These are phyloP conservation scores for Ceratobasidium sp. DNA, from an alignment of 1,284 basidiomycete species.

Conservation along the genomic window DNA sequence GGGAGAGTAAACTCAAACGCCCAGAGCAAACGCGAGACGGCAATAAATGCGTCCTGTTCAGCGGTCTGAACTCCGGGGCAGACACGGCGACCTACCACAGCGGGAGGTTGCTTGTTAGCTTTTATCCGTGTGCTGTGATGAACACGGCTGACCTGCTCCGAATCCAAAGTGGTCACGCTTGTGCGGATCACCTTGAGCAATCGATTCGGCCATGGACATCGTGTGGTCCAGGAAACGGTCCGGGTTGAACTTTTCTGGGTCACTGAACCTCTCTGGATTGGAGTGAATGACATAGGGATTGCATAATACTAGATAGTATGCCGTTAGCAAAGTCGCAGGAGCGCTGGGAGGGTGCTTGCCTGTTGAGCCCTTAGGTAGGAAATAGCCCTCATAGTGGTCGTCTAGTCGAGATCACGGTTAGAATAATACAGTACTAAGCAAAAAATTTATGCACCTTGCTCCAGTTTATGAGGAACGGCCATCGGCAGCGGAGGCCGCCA, in stretches of 20 bases:
- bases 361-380: conserved; percentile 30
- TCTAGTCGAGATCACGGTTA: neutral
- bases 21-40: conserved; percentile 36
- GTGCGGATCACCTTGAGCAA: conserved; percentile 22
- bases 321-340: neutral
- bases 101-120: neutral
- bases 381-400: conserved; percentile 34
- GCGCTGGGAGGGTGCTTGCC: neutral
- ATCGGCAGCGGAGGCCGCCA: conserved; percentile 34
- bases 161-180: conserved; percentile 41
- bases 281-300: conserved; percentile 7
- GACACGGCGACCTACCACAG: conserved; percentile 29
- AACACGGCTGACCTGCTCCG: conserved; percentile 28
- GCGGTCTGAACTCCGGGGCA: conserved; percentile 35
- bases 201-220: conserved; percentile 20
- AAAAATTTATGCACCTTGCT: conserved; percentile 10
- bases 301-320: conserved; percentile 1
- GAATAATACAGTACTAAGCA: neutral
- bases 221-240: conserved; percentile 91
- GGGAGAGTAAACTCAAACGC: conserved; percentile 31
- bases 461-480: conserved; percentile 22
- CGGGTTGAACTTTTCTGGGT: conserved; percentile 86
- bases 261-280: conserved; percentile 84
- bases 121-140: neutral
- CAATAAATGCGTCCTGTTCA: conserved; percentile 38